phyloP scores from a whole-genome alignment of 495 filamentous ascomycete species.

The Aspergillus biplanus region DNA sequence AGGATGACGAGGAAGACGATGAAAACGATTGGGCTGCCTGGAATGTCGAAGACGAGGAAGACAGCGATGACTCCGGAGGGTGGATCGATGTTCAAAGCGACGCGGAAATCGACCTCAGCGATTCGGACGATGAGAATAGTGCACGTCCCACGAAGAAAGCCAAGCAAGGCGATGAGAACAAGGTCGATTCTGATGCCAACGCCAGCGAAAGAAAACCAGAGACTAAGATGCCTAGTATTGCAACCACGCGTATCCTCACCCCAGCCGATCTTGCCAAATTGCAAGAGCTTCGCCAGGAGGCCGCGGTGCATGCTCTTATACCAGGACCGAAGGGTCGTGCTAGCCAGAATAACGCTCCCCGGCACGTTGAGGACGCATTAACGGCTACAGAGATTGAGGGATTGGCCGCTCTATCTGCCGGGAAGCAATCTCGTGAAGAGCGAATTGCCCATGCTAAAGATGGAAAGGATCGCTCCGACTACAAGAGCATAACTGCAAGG shows the following conservation, averaged over 20 bases:
- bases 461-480: constrained; percentile 72
- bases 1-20: constrained; percentile 60
- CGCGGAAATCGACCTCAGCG: constrained; percentile 75
- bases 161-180: constrained; percentile 37
- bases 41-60: constrained; percentile 77
- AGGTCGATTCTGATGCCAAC: constrained; percentile 29
- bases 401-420: constrained; percentile 65
- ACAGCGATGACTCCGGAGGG: constrained; percentile 77
- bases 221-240: constrained; percentile 63
- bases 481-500: constrained; percentile 79
- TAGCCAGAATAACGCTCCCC: constrained; percentile 47
- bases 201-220: constrained; percentile 28
- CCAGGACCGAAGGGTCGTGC: constrained; percentile 48
- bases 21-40: constrained; percentile 78
- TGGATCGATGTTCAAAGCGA: constrained; percentile 93
- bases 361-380: constrained; percentile 79
- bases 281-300: constrained; percentile 76
- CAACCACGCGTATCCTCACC: constrained; percentile 87
- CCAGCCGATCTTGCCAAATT: constrained; percentile 92
- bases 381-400: constrained; percentile 87
- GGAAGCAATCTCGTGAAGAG: constrained; percentile 79
- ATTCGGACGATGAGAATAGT: constrained; percentile 69
- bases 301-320: constrained; percentile 66
- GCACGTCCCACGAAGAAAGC: constrained; percentile 66
- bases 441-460: constrained; percentile 76